A percentile compares a stretch with the other conserved stretches of the same genome.
phyloP scores from a whole-genome alignment of 2,329 filamentous ascomycete genomes.

The Microdochium trichocladiopsis region DNA sequence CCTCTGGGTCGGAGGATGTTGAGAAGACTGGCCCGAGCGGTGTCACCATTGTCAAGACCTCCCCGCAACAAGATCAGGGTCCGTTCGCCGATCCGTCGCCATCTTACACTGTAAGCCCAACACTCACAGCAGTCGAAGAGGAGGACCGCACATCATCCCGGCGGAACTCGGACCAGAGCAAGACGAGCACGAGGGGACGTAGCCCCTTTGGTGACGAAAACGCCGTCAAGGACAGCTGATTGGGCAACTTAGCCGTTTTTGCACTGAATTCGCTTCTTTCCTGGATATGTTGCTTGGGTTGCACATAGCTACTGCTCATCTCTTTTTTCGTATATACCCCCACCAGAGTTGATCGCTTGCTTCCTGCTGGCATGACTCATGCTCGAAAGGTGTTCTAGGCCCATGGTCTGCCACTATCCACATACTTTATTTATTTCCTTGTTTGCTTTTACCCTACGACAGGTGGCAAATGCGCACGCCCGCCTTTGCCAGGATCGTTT shows the following conservation, averaged over 20 bases:
- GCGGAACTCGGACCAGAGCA: constrained; percentile 25
- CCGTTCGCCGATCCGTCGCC: constrained; percentile 56
- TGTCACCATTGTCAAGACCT: constrained; percentile 42
- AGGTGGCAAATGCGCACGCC: too few species aligned
- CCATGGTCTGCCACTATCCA: neutral
- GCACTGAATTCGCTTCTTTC: constrained; percentile 5
- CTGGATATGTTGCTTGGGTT: neutral
- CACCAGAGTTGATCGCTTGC: neutral
- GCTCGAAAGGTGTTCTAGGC: neutral
- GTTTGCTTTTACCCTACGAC: neutral
- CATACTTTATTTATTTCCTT: neutral
- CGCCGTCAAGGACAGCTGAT: constrained; percentile 15
- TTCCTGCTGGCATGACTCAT: neutral
- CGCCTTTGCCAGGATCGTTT: too few species aligned
- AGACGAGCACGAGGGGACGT: constrained; percentile 10
- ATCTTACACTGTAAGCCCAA: constrained; percentile 25
- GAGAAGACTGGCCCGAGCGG: constrained; percentile 31
- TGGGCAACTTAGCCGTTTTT: neutral
- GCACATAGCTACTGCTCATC: neutral
- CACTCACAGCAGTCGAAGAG: constrained; percentile 40
- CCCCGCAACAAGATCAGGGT: constrained; percentile 42
- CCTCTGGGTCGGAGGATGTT: constrained; percentile 9
- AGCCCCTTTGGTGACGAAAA: constrained; percentile 25
- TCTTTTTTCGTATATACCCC: neutral
- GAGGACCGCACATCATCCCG: constrained; percentile 45